Evolutionary conservation across 176 grass and related monocot genomes (phyloP), one percentile per base, ranked within the genome.

Genomic region (Bothriochloa decipiens): DNA sequence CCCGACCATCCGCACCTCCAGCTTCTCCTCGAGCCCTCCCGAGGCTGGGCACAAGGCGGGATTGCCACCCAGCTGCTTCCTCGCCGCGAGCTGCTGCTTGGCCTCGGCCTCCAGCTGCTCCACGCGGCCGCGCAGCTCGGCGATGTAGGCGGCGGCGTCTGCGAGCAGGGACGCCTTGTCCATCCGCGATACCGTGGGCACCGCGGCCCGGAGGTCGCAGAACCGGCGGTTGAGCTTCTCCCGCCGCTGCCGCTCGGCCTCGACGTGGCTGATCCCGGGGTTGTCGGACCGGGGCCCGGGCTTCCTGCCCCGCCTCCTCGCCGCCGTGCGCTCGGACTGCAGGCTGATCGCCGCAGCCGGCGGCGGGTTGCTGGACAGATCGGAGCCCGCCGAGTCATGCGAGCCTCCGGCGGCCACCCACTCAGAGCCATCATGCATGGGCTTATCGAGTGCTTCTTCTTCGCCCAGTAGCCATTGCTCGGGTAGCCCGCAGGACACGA

Each of bases 121-220:
- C 25, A 90, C 75, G 47, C 64, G 83, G 13, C 63, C 65, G 22
- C 84, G 69, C n/a, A 93, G 82, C 65, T 90, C 81, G 39, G 83
- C 47, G 74, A 90, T 93, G 87, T 93, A 90, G 67, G 71, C 25
- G 4, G 76, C 60, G 35, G 88, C 87, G 69, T 90, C 91, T 1
- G 81, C 75, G 41, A 93, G 84, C 14, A 89, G 91, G 5, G 91
- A 93, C 6, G 91, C 81, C 70, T 90, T 92, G 81, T 92, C 87
- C 91, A 92, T 90, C 26, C 91, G 65, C 0, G 91, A 93, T 36
- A 93, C 87, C 7, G 83, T 93, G 6, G 91, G 87, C 2, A 93
- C 91, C 32, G 76, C 71, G 15, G 85, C 88, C 1, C 88, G 87
- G 42, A 93, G 91, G 12, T 82, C 76, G 74, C 80, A 90, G 73